Evolutionary conservation across 208 protist species (phyloP).

Genomic region (Acanthamoeba triangularis): DNA sequence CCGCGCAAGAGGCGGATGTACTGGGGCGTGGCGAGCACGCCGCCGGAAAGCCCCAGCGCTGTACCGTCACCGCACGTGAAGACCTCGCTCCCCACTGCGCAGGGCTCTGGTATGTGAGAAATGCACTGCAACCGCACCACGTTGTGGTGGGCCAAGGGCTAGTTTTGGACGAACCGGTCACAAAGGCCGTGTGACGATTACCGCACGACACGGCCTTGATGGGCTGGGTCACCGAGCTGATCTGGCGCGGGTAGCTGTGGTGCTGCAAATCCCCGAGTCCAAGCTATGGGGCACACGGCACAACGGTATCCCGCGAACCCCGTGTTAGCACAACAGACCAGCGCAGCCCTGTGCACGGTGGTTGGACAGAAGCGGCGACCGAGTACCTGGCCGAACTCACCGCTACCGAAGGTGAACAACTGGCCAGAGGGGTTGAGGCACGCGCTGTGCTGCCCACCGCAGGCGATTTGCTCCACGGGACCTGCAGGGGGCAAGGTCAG

Average conservation of each 20-base stretch:
- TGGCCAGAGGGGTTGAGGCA: slow-evolving; percentile 11
- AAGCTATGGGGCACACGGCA: not conserved
- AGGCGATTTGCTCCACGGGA: slow-evolving; percentile 26
- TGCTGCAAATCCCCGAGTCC: slow-evolving; percentile 35
- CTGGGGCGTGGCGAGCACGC: not conserved
- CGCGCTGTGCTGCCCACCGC: slow-evolving; percentile 30
- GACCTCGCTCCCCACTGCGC: slow-evolving; percentile 27
- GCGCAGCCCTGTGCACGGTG: too few relatives aligned
- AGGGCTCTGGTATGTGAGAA: too few relatives aligned
- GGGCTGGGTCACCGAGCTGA: not conserved
- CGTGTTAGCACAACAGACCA: not conserved
- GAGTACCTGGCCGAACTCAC: slow-evolving; percentile 60
- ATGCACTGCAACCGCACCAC: too few relatives aligned
- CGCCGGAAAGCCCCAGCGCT: slow-evolving; percentile 12
- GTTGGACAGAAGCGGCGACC: too few relatives aligned
- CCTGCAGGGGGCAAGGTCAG: not conserved
- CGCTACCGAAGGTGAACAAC: slow-evolving; percentile 20
- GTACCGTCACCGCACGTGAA: slow-evolving; percentile 16
- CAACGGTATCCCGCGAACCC: too few relatives aligned
- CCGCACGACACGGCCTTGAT: slow-evolving; percentile 45
- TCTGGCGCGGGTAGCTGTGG: slow-evolving; percentile 20
- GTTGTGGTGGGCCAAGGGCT: not conserved
- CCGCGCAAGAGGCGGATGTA: slow-evolving; percentile 40
- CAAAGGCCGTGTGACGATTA: slow-evolving; percentile 14
- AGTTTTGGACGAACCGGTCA: not conserved